Percentiles rank a stretch among this genome's conserved stretches.
phyloP scores from a whole-genome alignment of 108 stramenopile genomes.

The Fistulifera pelliculosa region DNA sequence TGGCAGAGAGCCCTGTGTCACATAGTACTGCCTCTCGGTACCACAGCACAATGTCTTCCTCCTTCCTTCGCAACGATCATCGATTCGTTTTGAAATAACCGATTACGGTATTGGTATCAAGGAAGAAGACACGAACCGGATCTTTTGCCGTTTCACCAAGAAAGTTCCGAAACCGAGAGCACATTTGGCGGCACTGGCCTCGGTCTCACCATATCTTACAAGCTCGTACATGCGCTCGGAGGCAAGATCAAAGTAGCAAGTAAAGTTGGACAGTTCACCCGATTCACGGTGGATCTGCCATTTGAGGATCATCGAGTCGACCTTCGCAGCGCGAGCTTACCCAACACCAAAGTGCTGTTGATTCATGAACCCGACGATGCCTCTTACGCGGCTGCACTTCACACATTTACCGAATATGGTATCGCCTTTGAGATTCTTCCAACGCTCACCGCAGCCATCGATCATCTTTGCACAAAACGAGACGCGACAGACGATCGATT shows the following conservation, averaged over 20 bases:
- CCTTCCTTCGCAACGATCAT: neutral
- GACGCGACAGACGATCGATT: too few relatives aligned
- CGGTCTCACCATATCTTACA: constrained; percentile 34
- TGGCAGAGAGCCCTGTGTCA: constrained; percentile 18
- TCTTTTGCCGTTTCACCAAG: constrained; percentile 44
- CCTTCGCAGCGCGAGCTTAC: too few relatives aligned
- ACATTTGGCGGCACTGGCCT: constrained; percentile 18
- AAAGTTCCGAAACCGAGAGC: constrained; percentile 3
- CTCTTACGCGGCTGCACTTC: too few relatives aligned
- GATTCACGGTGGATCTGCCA: constrained; percentile 39
- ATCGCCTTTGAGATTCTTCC: too few relatives aligned
- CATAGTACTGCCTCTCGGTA: constrained; percentile 8
- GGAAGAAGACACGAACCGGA: constrained; percentile 26
- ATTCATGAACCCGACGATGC: too few relatives aligned
- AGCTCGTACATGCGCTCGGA: constrained; percentile 34
- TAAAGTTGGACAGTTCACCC: constrained; percentile 18
- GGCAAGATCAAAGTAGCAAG: constrained; percentile 33
- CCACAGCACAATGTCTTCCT: neutral
- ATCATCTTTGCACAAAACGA: too few relatives aligned
- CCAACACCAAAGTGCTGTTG: too few relatives aligned
- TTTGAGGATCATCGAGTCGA: constrained; percentile 6
- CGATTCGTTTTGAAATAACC: constrained; percentile 24
- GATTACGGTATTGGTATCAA: constrained; percentile 43
- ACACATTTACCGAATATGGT: too few relatives aligned
- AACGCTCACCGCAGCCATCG: too few relatives aligned